Evolutionary conservation across 1,284 basidiomycete genomes (phyloP).

Genomic region (Neolentinus lepideus): DNA sequence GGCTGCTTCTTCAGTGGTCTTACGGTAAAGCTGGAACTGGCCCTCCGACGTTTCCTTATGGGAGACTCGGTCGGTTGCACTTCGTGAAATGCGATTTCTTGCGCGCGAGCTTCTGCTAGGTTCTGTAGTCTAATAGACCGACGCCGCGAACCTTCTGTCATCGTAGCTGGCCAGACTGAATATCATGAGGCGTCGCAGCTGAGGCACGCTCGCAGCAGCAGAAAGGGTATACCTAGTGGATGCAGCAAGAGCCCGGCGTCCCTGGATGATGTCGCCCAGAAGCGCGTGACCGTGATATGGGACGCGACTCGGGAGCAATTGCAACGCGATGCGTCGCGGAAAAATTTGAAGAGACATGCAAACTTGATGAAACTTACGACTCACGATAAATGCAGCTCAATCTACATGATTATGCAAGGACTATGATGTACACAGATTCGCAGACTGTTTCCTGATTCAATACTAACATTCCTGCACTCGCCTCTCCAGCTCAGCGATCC

Average conservation of each 20-base stretch:
- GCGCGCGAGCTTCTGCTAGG: neutral
- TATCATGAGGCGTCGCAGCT: neutral
- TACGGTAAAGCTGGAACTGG: neutral
- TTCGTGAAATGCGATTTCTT: neutral
- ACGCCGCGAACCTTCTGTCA: neutral
- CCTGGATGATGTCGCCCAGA: neutral
- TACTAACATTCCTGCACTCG: neutral
- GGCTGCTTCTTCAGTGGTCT: neutral
- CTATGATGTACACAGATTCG: too few relatives aligned
- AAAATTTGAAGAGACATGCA: too few relatives aligned
- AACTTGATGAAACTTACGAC: too few relatives aligned
- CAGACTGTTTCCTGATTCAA: too few relatives aligned
- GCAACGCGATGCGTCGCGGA: neutral
- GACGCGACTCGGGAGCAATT: too few relatives aligned
- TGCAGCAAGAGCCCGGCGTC: neutral
- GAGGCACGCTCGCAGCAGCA: neutral
- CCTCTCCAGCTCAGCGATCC: neutral
- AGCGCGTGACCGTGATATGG: neutral
- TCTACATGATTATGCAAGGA: too few relatives aligned
- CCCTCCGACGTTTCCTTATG: neutral
- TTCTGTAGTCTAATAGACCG: neutral
- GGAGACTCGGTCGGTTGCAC: neutral
- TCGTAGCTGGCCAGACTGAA: neutral
- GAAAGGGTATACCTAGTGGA: neutral
- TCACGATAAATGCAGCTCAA: too few relatives aligned